These are phyloP conservation scores for Croton laevigatus DNA, from an alignment of 441 rosid species.

Conservation along the genomic window DNA sequence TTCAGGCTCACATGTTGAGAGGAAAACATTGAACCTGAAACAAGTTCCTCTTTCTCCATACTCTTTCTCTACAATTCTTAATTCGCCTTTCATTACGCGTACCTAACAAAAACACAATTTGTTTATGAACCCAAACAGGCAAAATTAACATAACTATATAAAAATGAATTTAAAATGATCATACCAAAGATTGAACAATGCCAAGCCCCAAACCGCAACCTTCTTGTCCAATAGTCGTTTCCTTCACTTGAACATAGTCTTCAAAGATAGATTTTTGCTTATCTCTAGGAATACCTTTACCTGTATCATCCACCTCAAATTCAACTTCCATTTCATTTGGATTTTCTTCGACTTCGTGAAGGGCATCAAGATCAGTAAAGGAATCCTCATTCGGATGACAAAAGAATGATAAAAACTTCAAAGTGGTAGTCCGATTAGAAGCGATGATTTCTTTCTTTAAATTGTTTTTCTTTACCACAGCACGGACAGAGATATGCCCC, in stretches of 20 bases:
- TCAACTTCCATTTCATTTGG: constrained; percentile 36
- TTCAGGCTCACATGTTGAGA: constrained; percentile 18
- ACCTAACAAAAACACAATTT: constrained; percentile 27
- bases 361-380: constrained; percentile 24
- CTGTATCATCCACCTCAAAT: constrained; percentile 59
- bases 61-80: constrained; percentile 49
- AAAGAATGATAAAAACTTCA: constrained; percentile 27
- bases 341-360: constrained; percentile 25
- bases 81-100: constrained; percentile 54
- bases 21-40: constrained; percentile 55
- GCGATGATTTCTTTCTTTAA: constrained; percentile 38
- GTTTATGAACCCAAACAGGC: not conserved
- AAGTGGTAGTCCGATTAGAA: constrained; percentile 23
- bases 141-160: not conserved
- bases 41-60: constrained; percentile 52
- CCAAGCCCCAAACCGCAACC: constrained; percentile 64
- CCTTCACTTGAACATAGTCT: constrained; percentile 57
- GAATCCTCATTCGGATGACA: constrained; percentile 25
- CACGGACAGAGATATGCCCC: constrained; percentile 49
- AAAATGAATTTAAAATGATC: not conserved
- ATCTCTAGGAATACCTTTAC: constrained; percentile 54
- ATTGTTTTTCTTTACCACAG: constrained; percentile 36
- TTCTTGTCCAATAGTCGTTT: constrained; percentile 41
- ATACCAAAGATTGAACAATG: constrained; percentile 59
- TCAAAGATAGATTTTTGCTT: constrained; percentile 50